Base-by-base conservation (phyloP, 768 basidiomycete genomes). In the Neoboletus brunneissimus region DNA sequence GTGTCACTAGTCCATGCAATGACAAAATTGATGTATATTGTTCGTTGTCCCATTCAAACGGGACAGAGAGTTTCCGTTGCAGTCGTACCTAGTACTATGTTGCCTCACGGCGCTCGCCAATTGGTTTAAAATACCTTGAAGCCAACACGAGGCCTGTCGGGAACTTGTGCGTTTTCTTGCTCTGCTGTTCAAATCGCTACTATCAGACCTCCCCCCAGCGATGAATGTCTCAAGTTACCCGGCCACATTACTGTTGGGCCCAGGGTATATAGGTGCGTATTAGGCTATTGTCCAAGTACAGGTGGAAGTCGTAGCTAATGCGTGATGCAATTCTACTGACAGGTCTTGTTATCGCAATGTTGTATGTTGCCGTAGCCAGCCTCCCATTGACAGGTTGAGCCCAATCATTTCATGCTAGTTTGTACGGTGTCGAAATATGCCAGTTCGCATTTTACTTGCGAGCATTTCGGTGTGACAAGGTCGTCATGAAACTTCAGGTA, bases 401-500 rank as follows among this genome's bases (percentile, higher is more conserved):
- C 23, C 34, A 22, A 43, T 16, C 11, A 3, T 37, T 25, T 9
- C 6, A 27, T 48, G 41, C 25, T 27, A 55, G 60, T 37, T 18
- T 55, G 25, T 61, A 56, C 6, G 54, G 57, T 2, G 16, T 59
- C 27, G 53, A 45, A 31, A 25, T 55, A n/a, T 52, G 47, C 43
- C 60, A 61, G 48, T 55, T 61, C 43, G 34, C 27, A 43, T 55
- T 52, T 37, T 61, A 55, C 47, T 22, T 48, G 25, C 37, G 11
- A 42, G 43, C 50, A 0, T 61, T 61, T 55, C 47, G 7, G 9
- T 6, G 13, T 12, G 60, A 55, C 47, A 41, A n/a, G 12, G 15
- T 25, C 51, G n/a, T 35, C 10, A 23, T 23, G 22, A 59, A 53
- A 32, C 22, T 59, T n/a, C 60, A 20, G 37, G 60, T 55, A 27